Base-by-base conservation (phyloP, 2,329 filamentous ascomycete species). In the Calycina marina region DNA sequence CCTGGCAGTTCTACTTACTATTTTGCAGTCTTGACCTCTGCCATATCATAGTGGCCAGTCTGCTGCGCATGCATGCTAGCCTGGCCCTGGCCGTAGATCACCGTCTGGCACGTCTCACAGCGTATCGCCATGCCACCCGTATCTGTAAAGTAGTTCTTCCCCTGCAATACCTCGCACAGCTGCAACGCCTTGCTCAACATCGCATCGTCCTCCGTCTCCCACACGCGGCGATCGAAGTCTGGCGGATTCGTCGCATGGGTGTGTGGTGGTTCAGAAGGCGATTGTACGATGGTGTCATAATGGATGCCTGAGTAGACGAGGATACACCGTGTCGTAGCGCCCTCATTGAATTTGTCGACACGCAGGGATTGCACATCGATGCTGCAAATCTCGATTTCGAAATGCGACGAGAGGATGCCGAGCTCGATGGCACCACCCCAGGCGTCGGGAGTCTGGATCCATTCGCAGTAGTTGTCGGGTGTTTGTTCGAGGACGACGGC, bases 341-440 rank as follows among this genome's bases (percentile, higher is more conserved):
- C 72, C 50, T 90, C 81, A 42, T 92, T 92, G 57, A 88, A 92
- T 4, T 69, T 69, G 47, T 84, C 77, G 4, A 83, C 62, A 9
- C 72, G 59, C 9, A 74, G 54, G 24, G 72, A 69, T 46, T 77
- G 65, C 25, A 93, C 83, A 52, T 93, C 84, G 41, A 88, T 77
- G 24, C 79, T 81, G 54, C 74, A 82, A 32, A 93, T 84, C 51
- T 93, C 83, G 16, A 93, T 68, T 38, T 78, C 72, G 52, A 93
- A 93, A 34, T 90, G 73, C 40, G 85, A 72, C 24, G 81, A 82
- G 11, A 96, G 59, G 36, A 93, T 88, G 35, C 74, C 75, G 13
- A 96, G 66, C 55, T 96, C 88, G 42, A 94, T 93, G 4, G 76
- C 83, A 4, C 88, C 88, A 32, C 88, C 88, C 88, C 88, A 96